Evolutionary conservation across 306 rosid genomes (phyloP).

Genomic region (Ziziphus jujuba): DNA sequence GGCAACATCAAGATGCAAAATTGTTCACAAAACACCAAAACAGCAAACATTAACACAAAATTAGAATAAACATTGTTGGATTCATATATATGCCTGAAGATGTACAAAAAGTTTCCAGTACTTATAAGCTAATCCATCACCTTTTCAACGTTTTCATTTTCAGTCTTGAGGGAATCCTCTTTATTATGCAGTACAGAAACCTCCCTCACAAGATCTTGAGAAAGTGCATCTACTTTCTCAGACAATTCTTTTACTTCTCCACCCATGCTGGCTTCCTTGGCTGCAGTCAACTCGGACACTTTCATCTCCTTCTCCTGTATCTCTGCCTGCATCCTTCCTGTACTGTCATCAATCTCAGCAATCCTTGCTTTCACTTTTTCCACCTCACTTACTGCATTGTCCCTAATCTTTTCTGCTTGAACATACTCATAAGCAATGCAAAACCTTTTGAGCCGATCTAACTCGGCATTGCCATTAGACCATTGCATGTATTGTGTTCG

Average conservation of each 20-base stretch:
- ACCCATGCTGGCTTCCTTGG: conserved; percentile 91
- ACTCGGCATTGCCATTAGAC: conserved; percentile 95
- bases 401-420: conserved; percentile 76
- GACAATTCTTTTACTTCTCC: conserved; percentile 82
- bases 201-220: conserved; percentile 80
- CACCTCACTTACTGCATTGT: conserved; percentile 65
- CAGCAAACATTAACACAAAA: conserved; percentile 8
- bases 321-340: conserved; percentile 42
- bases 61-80: neutral
- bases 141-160: conserved; percentile 71
- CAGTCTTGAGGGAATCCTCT: conserved; percentile 76
- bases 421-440: conserved; percentile 81
- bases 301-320: conserved; percentile 74
- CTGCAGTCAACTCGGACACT: conserved; percentile 63
- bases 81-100: neutral
- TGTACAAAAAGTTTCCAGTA: conserved; percentile 1
- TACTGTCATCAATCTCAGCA: conserved; percentile 55
- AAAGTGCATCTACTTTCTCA: conserved; percentile 63
- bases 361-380: conserved; percentile 74
- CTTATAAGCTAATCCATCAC: conserved; percentile 36
- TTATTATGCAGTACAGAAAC: conserved; percentile 63
- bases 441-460: conserved; percentile 85
- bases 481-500: conserved; percentile 93
- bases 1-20: conserved; percentile 30
- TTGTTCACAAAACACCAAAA: conserved; percentile 5